Conservation (phyloP, 169 alveolate genomes). For the Perkinsus marinus region DNA sequence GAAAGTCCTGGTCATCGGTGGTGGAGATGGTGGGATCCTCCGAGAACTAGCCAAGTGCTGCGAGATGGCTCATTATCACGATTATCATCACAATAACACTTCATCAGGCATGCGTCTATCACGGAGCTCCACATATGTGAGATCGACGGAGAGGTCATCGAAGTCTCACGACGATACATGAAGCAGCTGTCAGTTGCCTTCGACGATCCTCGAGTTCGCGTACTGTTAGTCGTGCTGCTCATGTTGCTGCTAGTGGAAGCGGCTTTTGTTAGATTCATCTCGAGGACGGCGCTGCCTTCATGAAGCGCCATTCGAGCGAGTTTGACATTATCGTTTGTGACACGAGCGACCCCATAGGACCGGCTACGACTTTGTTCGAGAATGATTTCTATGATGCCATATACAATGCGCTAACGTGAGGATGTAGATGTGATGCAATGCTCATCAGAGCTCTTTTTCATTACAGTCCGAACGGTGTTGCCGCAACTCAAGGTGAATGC, state of each 20-base stretch:
- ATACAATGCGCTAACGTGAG: conserved; percentile 14
- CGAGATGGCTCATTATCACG: neutral
- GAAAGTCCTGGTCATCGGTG: conserved; percentile 53
- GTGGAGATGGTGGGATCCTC: conserved; percentile 60
- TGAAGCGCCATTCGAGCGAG: conserved; percentile 10
- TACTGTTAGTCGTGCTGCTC: conserved; percentile 11
- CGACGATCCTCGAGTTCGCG: conserved; percentile 47
- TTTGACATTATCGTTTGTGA: conserved; percentile 50
- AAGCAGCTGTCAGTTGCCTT: conserved; percentile 35
- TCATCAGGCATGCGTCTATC: neutral
- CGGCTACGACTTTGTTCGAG: conserved; percentile 40
- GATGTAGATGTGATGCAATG: conserved; percentile 9
- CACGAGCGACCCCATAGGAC: conserved; percentile 54
- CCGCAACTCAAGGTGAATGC: conserved; percentile 20
- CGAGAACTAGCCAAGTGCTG: conserved; percentile 42
- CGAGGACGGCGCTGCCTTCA: conserved; percentile 30
- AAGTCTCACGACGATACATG: conserved; percentile 35
- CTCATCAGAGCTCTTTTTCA: neutral
- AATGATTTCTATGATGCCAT: conserved; percentile 38
- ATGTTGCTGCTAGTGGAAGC: neutral
- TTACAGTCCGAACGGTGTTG: neutral
- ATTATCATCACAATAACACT: neutral
- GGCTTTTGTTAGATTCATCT: conserved; percentile 25
- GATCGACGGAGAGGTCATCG: conserved; percentile 49
- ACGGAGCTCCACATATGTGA: conserved; percentile 41